phyloP scores from a whole-genome alignment of 2,329 filamentous ascomycete genomes.

The Fusarium cyanostomum region DNA sequence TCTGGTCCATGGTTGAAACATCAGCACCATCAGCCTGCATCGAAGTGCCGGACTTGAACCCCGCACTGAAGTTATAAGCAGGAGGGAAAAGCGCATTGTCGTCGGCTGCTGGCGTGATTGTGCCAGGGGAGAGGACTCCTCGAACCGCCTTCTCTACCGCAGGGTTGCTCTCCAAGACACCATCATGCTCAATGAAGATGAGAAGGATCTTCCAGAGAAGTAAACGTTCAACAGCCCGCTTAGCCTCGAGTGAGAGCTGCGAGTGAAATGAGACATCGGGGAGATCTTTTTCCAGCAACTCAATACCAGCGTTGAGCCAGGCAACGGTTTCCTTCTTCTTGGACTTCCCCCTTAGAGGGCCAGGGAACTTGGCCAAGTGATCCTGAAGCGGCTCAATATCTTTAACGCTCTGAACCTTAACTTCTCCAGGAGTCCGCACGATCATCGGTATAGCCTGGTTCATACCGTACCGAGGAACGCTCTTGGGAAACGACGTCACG shows the following conservation, averaged over 20 bases:
- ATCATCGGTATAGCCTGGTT: constrained; percentile 79
- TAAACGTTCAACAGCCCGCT: constrained; percentile 80
- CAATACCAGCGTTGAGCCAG: constrained; percentile 84
- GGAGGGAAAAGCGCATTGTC: constrained; percentile 40
- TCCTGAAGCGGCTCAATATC: constrained; percentile 77
- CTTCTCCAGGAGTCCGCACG: constrained; percentile 81
- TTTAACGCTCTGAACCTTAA: constrained; percentile 80
- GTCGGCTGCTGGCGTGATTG: constrained; percentile 38
- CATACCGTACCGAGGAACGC: constrained; percentile 85
- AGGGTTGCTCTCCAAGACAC: constrained; percentile 76
- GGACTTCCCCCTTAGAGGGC: constrained; percentile 85
- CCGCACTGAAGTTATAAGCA: constrained; percentile 38
- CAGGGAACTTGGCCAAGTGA: constrained; percentile 82
- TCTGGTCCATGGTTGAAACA: constrained; percentile 71
- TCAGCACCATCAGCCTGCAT: constrained; percentile 74
- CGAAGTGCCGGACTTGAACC: constrained; percentile 43
- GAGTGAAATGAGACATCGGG: constrained; percentile 60
- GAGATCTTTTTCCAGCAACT: constrained; percentile 70
- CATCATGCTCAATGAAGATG: constrained; percentile 87
- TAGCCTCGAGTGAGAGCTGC: constrained; percentile 68
- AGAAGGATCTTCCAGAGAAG: constrained; percentile 88
- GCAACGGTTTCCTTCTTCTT: constrained; percentile 93
- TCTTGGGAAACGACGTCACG: constrained; percentile 86
- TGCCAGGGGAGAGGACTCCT: constrained; percentile 73
- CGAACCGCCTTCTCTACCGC: constrained; percentile 79